Evolutionary conservation across 2,329 filamentous ascomycete genomes (phyloP), one percentile per base, ranked within the genome.

Genomic region (Chalaropsis ovoidea): DNA sequence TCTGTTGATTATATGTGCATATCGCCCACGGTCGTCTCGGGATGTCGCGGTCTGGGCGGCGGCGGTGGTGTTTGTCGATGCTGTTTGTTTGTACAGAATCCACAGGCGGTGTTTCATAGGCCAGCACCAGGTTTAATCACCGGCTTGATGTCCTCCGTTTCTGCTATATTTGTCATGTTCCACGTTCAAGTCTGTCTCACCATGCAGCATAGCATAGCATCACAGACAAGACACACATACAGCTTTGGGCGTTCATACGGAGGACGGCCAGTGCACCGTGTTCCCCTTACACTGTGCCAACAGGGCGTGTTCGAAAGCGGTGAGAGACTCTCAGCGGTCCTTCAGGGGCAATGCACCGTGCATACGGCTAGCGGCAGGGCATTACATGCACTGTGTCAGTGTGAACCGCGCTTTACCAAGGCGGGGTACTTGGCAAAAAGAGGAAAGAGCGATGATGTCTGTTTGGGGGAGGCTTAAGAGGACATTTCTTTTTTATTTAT

Each of bases 361-460:
- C 47, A 41, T n/a, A 7, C n/a, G n/a, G 8, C 42, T 43, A n/a
- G 60, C 5, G 6, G 42, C 60, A 61, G 39, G 22, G 10, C 47
- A 52, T 39, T 27, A 17, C 13, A 27, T 17, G 31, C 31, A 58
- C 54, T 58, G 24, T 58, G 54, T 19, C 10, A 39, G 54, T 58
- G 13, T 58, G 39, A 35, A 58, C 17, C 17, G 31, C 54, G 17
- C 17, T 39, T 35, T 58, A 35, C 31, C 24, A 58, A 58, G 54
- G 54, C 54, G 54, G 54, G 54, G 54, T 58, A 58, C 31, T 11
- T 58, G 54, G 54, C 54, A 39, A 35, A 31, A 58, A 58, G 15
- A 58, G 54, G 54, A 58, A 58, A 17, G 31, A 39, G 54, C 54
- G 24, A 19, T 39, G 54, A 58, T 58, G 54, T 10, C n/a, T 39